Evolutionary conservation across 1,139 yeast genomes (phyloP), one percentile per base, ranked within the genome.

Genomic region (Pichia sp.): DNA sequence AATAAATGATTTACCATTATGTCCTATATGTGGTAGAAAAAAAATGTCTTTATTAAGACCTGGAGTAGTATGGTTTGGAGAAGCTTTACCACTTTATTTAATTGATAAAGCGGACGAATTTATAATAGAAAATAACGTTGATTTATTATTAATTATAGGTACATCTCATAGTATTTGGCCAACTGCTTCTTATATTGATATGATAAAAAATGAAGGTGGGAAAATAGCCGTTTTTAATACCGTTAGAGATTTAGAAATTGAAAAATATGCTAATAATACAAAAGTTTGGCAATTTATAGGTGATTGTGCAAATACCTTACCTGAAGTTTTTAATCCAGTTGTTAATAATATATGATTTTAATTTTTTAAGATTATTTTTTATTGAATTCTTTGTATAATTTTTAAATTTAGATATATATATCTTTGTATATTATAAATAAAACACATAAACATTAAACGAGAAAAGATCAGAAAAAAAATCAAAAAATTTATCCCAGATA

Each of bases 41-140:
- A n/a, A 10, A 4, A 11, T 67, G 11, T 79, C 79, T 0, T 61
- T 85, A 24, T 63, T 87, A 46, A 69, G 96, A 27, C 96, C 97
- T 0, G 96, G 94, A 0, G 94, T 89, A 6, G 92, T 87, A 3
- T 87, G 96, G 96, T 87, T 83, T 64, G 96, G 96, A 4, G 97
- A 87, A 61, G 73, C 87, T 10, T 65, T 87, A 40, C 87, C 95
- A 1, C 63, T 85, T 47, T 66, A 66, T 40, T 73, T 73, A 10
- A 73, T 87, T 47, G 80, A 80, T 50, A 66, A 66, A 34, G 86
- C 87, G 5, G 96, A 87, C 63, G 76, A 74, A 39, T 87, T 84
- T 54, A 71, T 87, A n/a, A 75, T 79, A 49, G 59, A 66, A 26
- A 63, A 67, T 23, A 67, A 69, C 10, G 82, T 85, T 23, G 96